These are phyloP conservation scores for Cardamine resedifolia DNA, from an alignment of 345 rosid species.

Conservation along the genomic window DNA sequence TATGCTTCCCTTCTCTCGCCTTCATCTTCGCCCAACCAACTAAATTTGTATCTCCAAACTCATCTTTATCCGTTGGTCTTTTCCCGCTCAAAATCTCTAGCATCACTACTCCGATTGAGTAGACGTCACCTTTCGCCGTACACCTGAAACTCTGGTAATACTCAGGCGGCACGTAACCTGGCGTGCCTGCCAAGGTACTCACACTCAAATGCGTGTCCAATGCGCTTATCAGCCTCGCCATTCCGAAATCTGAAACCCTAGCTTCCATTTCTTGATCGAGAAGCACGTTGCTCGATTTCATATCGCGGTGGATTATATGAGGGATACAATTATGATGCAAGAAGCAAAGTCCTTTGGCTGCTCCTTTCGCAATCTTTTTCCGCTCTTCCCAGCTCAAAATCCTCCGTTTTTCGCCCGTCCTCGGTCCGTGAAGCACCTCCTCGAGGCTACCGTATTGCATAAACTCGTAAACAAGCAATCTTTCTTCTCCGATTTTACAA, in stretches of 20 bases:
- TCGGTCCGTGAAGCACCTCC: slow-evolving; percentile 83
- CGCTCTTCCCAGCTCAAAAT: slow-evolving; percentile 76
- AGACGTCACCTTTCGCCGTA: slow-evolving; percentile 93
- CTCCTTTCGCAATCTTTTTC: slow-evolving; percentile 91
- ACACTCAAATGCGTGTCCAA: slow-evolving; percentile 95
- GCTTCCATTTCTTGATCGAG: slow-evolving; percentile 94
- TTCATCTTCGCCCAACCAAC: slow-evolving; percentile 97
- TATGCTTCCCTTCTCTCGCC: slow-evolving; percentile 77
- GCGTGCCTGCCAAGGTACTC: slow-evolving; percentile 94
- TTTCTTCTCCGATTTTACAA: slow-evolving; percentile 91
- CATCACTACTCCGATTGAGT: slow-evolving; percentile 86
- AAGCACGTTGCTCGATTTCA: slow-evolving; percentile 94
- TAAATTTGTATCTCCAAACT: slow-evolving; percentile 95
- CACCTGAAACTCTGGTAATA: slow-evolving; percentile 97
- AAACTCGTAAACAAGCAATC: slow-evolving; percentile 87
- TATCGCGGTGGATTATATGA: slow-evolving; percentile 90
- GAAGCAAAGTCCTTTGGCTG: slow-evolving; percentile 91
- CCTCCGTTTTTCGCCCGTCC: slow-evolving; percentile 50
- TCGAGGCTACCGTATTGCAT: slow-evolving; percentile 94
- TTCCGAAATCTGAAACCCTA: slow-evolving; percentile 93
- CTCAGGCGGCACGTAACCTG: slow-evolving; percentile 94
- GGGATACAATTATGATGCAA: slow-evolving; percentile 97
- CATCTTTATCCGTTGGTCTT: slow-evolving; percentile 93
- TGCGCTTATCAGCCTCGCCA: slow-evolving; percentile 96
- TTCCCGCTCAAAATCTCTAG: slow-evolving; percentile 87